Conservation (phyloP, 495 filamentous ascomycete genomes). For the Penicillium salamii region DNA sequence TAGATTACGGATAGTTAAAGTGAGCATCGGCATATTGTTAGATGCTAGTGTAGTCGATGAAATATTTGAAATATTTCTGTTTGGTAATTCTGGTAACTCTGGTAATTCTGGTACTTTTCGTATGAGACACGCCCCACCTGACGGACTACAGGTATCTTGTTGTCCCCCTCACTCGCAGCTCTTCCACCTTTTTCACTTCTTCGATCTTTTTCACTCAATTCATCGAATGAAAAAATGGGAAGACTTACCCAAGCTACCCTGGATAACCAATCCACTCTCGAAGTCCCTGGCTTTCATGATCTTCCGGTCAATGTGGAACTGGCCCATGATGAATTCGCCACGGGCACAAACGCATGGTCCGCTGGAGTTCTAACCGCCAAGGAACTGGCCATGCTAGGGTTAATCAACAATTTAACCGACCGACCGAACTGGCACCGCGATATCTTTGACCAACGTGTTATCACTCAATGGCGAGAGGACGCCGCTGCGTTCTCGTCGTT, state of each 20-base stretch:
- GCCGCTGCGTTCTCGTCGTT: slow-evolving; percentile 3
- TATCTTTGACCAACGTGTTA: slow-evolving; percentile 4
- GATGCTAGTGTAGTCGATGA: too few species aligned
- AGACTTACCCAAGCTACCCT: not conserved
- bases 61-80: too few species aligned
- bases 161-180: too few species aligned
- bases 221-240: not conserved
- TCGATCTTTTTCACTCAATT: not conserved
- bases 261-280: slow-evolving; percentile 3
- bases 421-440: slow-evolving; percentile 38
- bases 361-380: slow-evolving; percentile 19
- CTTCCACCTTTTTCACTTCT: not conserved
- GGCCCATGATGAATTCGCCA: slow-evolving; percentile 6
- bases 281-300: slow-evolving; percentile 8
- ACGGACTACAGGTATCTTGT: too few species aligned
- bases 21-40: too few species aligned
- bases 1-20: too few species aligned
- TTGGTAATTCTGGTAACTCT: too few species aligned
- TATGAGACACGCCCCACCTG: too few species aligned
- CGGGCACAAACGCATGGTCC: slow-evolving; percentile 6
- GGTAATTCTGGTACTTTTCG: too few species aligned
- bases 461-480: slow-evolving; percentile 5
- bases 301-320: slow-evolving; percentile 6
- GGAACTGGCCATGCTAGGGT: slow-evolving; percentile 29
- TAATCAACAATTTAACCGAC: slow-evolving; percentile 36